Conservation (phyloP, 1,284 basidiomycete genomes). For the Trichosporon sp. region DNA sequence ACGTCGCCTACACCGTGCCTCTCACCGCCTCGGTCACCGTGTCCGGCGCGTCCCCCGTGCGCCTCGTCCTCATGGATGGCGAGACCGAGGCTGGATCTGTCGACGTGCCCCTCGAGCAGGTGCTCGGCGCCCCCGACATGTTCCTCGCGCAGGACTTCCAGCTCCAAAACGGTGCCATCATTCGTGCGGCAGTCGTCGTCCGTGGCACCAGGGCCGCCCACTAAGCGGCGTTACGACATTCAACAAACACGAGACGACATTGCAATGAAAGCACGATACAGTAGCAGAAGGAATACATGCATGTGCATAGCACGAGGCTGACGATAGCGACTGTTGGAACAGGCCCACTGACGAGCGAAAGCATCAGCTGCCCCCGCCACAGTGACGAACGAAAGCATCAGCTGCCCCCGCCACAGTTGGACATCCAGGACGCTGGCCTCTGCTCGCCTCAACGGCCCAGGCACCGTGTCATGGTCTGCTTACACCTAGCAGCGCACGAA, state of each 20-base stretch:
- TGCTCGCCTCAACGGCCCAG: too few relatives aligned
- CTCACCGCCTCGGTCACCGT: slow-evolving; percentile 9
- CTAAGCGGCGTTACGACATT: not conserved
- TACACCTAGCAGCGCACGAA: too few relatives aligned
- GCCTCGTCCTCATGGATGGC: slow-evolving; percentile 13
- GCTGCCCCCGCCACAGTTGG: too few relatives aligned
- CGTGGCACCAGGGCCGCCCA: slow-evolving; percentile 7
- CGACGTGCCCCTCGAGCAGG: slow-evolving; percentile 11
- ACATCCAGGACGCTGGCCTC: too few relatives aligned
- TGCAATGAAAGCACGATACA: not conserved
- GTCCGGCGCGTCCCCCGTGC: slow-evolving; percentile 6
- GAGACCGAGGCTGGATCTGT: slow-evolving; percentile 11
- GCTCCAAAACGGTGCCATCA: slow-evolving; percentile 7
- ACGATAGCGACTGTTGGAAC: too few relatives aligned
- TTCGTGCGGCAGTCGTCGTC: slow-evolving; percentile 11
- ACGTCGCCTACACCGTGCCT: slow-evolving; percentile 11
- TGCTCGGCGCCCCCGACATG: slow-evolving; percentile 10
- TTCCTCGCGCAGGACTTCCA: slow-evolving; percentile 2
- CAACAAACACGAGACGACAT: not conserved
- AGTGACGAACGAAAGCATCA: too few relatives aligned
- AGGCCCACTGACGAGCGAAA: too few relatives aligned
- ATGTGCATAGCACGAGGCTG: not conserved
- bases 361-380: too few relatives aligned
- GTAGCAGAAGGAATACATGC: not conserved
- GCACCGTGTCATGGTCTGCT: too few relatives aligned